These are phyloP conservation scores for Lasiodiplodia citricola DNA, from an alignment of 2,329 filamentous ascomycete genomes.

Conservation along the genomic window DNA sequence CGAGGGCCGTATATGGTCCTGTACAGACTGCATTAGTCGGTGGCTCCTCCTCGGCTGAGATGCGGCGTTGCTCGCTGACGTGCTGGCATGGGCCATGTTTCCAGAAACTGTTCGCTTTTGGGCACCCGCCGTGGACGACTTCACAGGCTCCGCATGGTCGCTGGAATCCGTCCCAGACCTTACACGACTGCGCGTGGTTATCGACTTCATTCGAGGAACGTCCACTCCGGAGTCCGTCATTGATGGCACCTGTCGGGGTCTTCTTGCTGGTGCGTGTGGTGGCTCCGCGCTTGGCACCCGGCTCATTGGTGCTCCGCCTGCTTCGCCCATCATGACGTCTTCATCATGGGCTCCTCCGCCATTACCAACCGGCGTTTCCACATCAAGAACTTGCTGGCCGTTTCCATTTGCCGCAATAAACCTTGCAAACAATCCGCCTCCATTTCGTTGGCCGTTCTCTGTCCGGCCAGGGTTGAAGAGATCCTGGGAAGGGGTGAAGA, in stretches of 20 bases:
- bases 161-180: conserved; percentile 47
- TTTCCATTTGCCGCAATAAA: conserved; percentile 37
- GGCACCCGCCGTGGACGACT: conserved; percentile 50
- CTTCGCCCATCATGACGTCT: conserved; percentile 50
- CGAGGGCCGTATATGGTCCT: conserved; percentile 69
- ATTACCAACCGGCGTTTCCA: conserved; percentile 56
- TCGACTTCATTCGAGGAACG: conserved; percentile 45
- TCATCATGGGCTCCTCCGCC: conserved; percentile 46
- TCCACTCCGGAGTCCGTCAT: conserved; percentile 39
- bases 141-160: conserved; percentile 46
- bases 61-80: conserved; percentile 46
- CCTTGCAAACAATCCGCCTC: conserved; percentile 46
- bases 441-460: conserved; percentile 39
- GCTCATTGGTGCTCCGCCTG: conserved; percentile 38
- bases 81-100: conserved; percentile 57
- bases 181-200: conserved; percentile 45
- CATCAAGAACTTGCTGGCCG: conserved; percentile 33
- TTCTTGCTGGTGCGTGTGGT: conserved; percentile 55
- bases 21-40: conserved; percentile 54
- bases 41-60: conserved; percentile 52
- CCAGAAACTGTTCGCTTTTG: conserved; percentile 94
- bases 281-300: conserved; percentile 46
- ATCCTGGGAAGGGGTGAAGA: conserved; percentile 46
- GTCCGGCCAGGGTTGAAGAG: conserved; percentile 50
- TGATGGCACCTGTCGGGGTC: conserved; percentile 42